phyloP scores from a whole-genome alignment of 1,284 basidiomycete species.

The Moesziomyces globuligerus region DNA sequence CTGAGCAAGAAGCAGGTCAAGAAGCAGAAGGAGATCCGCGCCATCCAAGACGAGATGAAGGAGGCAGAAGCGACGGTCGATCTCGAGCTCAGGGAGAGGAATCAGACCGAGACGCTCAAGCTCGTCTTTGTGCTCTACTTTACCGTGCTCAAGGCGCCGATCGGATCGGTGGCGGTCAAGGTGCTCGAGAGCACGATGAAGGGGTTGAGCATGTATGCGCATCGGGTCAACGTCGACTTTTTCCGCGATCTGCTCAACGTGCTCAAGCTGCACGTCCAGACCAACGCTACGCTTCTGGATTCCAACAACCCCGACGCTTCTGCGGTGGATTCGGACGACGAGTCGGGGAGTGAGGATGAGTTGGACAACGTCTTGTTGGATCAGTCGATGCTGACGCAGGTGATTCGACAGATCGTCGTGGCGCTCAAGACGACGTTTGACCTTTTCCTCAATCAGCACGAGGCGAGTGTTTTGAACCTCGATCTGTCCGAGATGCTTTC shows the following conservation, averaged over 20 bases:
- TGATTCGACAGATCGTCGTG: conserved; percentile 76
- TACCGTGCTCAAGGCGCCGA: conserved; percentile 87
- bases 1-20: conserved; percentile 64
- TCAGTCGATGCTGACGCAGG: conserved; percentile 20
- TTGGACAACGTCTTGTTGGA: conserved; percentile 28
- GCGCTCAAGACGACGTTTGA: conserved; percentile 97
- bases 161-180: conserved; percentile 73
- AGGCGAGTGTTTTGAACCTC: conserved; percentile 83
- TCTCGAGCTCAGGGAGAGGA: conserved; percentile 84
- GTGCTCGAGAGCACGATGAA: conserved; percentile 87
- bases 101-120: conserved; percentile 98
- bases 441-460: conserved; percentile 95
- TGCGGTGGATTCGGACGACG: background rate
- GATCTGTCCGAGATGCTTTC: conserved; percentile 90
- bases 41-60: conserved; percentile 64
- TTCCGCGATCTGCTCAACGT: conserved; percentile 94
- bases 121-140: conserved; percentile 98
- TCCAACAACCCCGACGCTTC: background rate
- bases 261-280: conserved; percentile 78
- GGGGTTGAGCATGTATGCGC: conserved; percentile 91
- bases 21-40: conserved; percentile 54
- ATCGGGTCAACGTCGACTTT: conserved; percentile 98
- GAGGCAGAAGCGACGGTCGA: conserved; percentile 90
- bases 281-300: conserved; percentile 12
- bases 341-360: conserved; percentile 8